Percentiles rank a stretch among this genome's conserved stretches.
Conservation (phyloP, 805 yeast genomes). For the Metschnikowia lunata region DNA sequence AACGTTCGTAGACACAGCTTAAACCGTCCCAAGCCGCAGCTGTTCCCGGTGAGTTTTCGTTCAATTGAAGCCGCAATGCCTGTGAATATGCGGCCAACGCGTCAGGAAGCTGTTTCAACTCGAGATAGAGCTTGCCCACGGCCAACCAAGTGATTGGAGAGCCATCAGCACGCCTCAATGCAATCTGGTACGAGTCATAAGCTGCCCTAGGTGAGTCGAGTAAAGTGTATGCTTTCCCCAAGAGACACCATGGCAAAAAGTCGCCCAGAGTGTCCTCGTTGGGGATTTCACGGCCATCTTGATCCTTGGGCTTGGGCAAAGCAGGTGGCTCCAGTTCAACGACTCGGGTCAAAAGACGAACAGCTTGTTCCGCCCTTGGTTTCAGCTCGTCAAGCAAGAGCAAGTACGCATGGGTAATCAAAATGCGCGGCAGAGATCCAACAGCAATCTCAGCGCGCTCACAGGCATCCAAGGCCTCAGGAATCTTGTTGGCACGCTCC, state of each 20-base stretch:
- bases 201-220: conserved; percentile 47
- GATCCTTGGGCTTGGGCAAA: conserved; percentile 7
- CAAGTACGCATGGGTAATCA: conserved; percentile 48
- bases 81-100: conserved; percentile 66
- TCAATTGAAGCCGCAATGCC: conserved; percentile 50
- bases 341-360: conserved; percentile 17
- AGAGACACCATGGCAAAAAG: conserved; percentile 53
- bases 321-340: conserved; percentile 18
- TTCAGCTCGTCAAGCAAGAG: conserved; percentile 31
- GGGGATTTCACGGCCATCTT: conserved; percentile 14
- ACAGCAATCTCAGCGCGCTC: conserved; percentile 44
- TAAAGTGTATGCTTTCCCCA: conserved; percentile 50
- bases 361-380: conserved; percentile 16
- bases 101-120: conserved; percentile 57
- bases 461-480: conserved; percentile 47
- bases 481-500: conserved; percentile 47
- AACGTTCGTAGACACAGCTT: conserved; percentile 57
- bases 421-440: conserved; percentile 42
- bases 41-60: conserved; percentile 42
- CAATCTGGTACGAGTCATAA: conserved; percentile 52
- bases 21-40: conserved; percentile 67
- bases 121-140: conserved; percentile 57
- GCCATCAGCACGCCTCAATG: conserved; percentile 48
- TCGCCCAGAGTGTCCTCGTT: conserved; percentile 34
- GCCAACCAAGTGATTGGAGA: conserved; percentile 65